phyloP scores from a whole-genome alignment of 805 yeast genomes.

The Grigorovia humatica region DNA sequence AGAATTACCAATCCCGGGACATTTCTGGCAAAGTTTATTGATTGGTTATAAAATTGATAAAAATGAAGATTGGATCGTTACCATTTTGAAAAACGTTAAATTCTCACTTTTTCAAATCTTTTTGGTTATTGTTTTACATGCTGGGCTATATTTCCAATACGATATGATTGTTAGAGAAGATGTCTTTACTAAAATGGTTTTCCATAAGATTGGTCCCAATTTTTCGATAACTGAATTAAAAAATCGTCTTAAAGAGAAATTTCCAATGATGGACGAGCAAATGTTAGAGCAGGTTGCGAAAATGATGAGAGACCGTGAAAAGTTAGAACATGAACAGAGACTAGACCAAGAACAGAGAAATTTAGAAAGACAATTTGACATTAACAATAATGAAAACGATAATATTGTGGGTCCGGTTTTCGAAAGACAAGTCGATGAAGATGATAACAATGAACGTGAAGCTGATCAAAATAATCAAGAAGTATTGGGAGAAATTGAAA shows the following conservation, averaged over 20 bases:
- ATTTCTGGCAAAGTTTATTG: slow-evolving; percentile 18
- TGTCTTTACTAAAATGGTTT: slow-evolving; percentile 50
- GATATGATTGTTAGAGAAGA: slow-evolving; percentile 66
- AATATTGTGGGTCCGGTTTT: background rate
- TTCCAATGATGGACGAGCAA: slow-evolving; percentile 27
- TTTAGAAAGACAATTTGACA: slow-evolving; percentile 1
- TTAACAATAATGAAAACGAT: background rate
- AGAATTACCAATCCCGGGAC: slow-evolving; percentile 33
- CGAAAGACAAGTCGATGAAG: background rate
- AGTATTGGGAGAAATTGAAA: slow-evolving; percentile 4
- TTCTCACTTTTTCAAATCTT: slow-evolving; percentile 30
- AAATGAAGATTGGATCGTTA: background rate
- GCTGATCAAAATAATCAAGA: slow-evolving; percentile 4
- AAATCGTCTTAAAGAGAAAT: slow-evolving; percentile 21
- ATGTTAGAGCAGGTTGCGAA: slow-evolving; percentile 21
- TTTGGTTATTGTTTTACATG: slow-evolving; percentile 32
- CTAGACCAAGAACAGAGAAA: slow-evolving; percentile 9
- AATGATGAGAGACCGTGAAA: slow-evolving; percentile 23
- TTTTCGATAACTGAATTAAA: slow-evolving; percentile 22
- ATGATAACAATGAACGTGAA: background rate
- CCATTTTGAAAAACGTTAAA: slow-evolving; percentile 14
- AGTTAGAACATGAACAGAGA: slow-evolving; percentile 7
- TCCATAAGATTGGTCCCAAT: slow-evolving; percentile 46
- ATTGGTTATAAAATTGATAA: slow-evolving; percentile 15
- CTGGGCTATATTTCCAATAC: slow-evolving; percentile 47